These are phyloP conservation scores for Apodospora peruviana DNA, from an alignment of 495 filamentous ascomycete genomes.

Conservation along the genomic window DNA sequence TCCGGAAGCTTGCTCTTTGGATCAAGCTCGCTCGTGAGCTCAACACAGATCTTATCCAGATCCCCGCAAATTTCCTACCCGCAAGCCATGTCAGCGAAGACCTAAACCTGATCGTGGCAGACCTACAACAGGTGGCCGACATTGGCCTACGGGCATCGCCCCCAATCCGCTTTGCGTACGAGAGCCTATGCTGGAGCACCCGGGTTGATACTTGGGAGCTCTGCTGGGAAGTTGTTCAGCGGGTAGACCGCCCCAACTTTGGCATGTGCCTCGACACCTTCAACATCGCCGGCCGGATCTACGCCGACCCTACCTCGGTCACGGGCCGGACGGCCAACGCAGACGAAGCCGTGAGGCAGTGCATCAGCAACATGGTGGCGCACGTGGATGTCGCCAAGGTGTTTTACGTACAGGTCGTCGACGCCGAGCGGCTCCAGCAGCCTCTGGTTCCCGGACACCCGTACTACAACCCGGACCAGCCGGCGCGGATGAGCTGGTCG, in stretches of 20 bases:
- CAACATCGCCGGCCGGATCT: slow-evolving; percentile 71
- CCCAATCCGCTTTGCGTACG: slow-evolving; percentile 68
- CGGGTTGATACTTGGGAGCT: slow-evolving; percentile 67
- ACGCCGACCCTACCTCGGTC: slow-evolving; percentile 58
- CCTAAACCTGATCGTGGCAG: slow-evolving; percentile 52
- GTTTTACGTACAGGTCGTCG: slow-evolving; percentile 75
- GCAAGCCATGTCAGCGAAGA: slow-evolving; percentile 53
- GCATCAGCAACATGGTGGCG: slow-evolving; percentile 50
- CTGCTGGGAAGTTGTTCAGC: slow-evolving; percentile 61
- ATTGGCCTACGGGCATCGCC: slow-evolving; percentile 49
- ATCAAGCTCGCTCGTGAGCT: slow-evolving; percentile 60
- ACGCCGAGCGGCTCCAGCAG: slow-evolving; percentile 57
- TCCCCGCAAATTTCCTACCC: slow-evolving; percentile 67
- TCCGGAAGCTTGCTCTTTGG: slow-evolving; percentile 65
- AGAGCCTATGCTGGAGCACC: slow-evolving; percentile 71
- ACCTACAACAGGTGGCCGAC: slow-evolving; percentile 62
- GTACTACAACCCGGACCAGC: slow-evolving; percentile 59
- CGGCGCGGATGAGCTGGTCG: slow-evolving; percentile 73
- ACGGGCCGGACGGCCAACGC: slow-evolving; percentile 53
- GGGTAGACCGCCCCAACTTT: slow-evolving; percentile 66
- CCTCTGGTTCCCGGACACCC: slow-evolving; percentile 59
- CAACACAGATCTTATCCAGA: slow-evolving; percentile 63
- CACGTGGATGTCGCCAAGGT: slow-evolving; percentile 62
- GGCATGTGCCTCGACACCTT: slow-evolving; percentile 77
- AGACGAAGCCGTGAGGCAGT: slow-evolving; percentile 50